A percentile compares a stretch with the other conserved stretches of the same genome.
These are phyloP conservation scores for Aureobasidium lini DNA, from an alignment of 2,329 filamentous ascomycete genomes.

Conservation along the genomic window DNA sequence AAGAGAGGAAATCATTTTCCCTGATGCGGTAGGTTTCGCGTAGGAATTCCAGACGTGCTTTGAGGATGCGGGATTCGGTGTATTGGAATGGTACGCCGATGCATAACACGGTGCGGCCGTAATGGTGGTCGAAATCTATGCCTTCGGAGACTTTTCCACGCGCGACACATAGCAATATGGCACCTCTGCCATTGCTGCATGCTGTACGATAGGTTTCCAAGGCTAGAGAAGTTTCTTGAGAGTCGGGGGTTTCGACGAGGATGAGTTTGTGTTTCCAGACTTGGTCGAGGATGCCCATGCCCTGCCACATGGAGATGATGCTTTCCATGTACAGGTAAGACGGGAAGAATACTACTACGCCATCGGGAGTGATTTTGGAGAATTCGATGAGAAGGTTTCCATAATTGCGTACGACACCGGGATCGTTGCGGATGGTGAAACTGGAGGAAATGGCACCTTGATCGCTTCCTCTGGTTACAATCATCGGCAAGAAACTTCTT, in stretches of 20 bases:
- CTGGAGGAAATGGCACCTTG: slow-evolving; percentile 88
- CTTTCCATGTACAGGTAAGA: slow-evolving; percentile 99
- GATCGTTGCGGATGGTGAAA: slow-evolving; percentile 93
- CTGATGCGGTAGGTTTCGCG: slow-evolving; percentile 93
- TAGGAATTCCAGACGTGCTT: slow-evolving; percentile 91
- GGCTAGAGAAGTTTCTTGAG: slow-evolving; percentile 91
- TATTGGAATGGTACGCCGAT: slow-evolving; percentile 99
- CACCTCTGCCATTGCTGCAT: slow-evolving; percentile 92
- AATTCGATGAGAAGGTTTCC: slow-evolving; percentile 91
- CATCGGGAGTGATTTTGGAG: slow-evolving; percentile 89
- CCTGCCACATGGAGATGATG: slow-evolving; percentile 98
- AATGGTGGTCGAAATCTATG: slow-evolving; percentile 99
- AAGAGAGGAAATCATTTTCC: slow-evolving; percentile 95
- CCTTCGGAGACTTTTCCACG: slow-evolving; percentile 96
- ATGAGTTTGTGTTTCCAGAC: slow-evolving; percentile 99
- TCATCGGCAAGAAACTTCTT: slow-evolving; percentile 94
- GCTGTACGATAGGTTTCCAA: slow-evolving; percentile 95
- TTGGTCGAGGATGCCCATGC: slow-evolving; percentile 93
- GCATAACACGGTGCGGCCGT: slow-evolving; percentile 88
- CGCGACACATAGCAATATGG: slow-evolving; percentile 87
- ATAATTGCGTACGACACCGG: slow-evolving; percentile 94
- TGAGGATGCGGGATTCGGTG: slow-evolving; percentile 93
- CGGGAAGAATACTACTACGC: slow-evolving; percentile 98
- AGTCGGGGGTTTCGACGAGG: slow-evolving; percentile 92
- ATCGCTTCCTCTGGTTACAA: slow-evolving; percentile 90